These are phyloP conservation scores for Termitomyces sp. DNA, from an alignment of 768 basidiomycete species.

Conservation along the genomic window DNA sequence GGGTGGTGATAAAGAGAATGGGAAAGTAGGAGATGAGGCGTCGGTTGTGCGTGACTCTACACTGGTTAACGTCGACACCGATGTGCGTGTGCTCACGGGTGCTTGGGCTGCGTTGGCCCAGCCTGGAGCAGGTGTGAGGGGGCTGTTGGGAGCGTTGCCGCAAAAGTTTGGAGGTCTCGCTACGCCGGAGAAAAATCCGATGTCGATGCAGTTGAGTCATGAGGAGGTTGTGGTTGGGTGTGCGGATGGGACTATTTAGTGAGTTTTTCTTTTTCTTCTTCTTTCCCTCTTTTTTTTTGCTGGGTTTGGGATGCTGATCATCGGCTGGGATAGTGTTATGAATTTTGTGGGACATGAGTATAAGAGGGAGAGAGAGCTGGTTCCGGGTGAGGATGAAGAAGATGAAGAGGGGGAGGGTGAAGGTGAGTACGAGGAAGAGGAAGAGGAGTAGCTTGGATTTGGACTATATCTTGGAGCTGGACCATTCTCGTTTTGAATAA, in stretches of 20 bases:
- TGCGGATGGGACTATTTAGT: conserved; percentile 92
- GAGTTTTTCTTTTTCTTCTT: conserved; percentile 28
- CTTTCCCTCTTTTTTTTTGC: conserved; percentile 12
- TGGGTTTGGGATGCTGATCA: not conserved
- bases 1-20: conserved; percentile 21
- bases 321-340: conserved; percentile 26
- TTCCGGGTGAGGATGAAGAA: not conserved
- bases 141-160: conserved; percentile 61
- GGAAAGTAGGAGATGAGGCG: not conserved
- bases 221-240: conserved; percentile 91
- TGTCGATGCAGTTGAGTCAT: conserved; percentile 90
- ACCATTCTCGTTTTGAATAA: not conserved
- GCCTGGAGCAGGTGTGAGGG: conserved; percentile 41
- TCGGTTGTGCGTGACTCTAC: conserved; percentile 20
- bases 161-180: conserved; percentile 74
- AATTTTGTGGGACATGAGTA: conserved; percentile 37
- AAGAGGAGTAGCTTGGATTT: not conserved
- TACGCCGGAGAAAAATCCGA: conserved; percentile 89
- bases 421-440: not conserved
- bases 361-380: conserved; percentile 14
- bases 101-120: conserved; percentile 63
- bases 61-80: conserved; percentile 59
- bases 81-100: conserved; percentile 66
- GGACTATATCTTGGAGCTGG: not conserved
- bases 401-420: not conserved